These are phyloP conservation scores for Ambrosia trifida DNA, from an alignment of 129 eudicot genomes.

Conservation along the genomic window DNA sequence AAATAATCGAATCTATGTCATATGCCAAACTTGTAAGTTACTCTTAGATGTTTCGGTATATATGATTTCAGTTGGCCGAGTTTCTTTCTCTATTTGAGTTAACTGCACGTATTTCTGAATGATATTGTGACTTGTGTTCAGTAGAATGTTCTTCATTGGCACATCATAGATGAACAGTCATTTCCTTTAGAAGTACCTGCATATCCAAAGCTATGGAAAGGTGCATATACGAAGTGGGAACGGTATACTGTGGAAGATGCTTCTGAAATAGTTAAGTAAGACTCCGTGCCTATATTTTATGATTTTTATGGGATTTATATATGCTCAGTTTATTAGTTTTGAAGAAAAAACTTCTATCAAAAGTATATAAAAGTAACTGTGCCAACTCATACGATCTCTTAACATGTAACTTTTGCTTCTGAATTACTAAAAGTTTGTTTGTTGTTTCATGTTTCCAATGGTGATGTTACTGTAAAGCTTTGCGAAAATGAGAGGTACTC, in stretches of 20 bases:
- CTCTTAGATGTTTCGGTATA: constrained; percentile 16
- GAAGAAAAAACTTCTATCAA: background rate
- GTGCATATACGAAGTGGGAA: constrained; percentile 94
- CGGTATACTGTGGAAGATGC: constrained; percentile 95
- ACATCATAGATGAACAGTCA: constrained; percentile 90
- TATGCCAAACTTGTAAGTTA: constrained; percentile 92
- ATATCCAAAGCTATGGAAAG: constrained; percentile 91
- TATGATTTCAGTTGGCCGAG: constrained; percentile 3
- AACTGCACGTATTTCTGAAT: constrained; percentile 26
- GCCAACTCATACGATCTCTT: background rate
- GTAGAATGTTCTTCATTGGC: constrained; percentile 99
- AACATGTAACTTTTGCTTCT: constrained; percentile 11
- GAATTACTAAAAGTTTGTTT: constrained; percentile 30
- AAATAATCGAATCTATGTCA: constrained; percentile 91
- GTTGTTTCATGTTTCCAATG: constrained; percentile 38
- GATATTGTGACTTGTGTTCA: constrained; percentile 53
- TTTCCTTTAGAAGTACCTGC: constrained; percentile 94
- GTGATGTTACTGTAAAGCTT: constrained; percentile 50
- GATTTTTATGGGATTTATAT: background rate
- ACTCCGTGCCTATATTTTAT: background rate
- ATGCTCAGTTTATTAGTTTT: background rate
- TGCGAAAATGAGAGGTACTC: constrained; percentile 84
- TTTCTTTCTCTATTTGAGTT: background rate
- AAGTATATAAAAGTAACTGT: background rate
- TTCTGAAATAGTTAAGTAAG: constrained; percentile 83